Evolutionary conservation across 495 filamentous ascomycete species (phyloP), one percentile per base, ranked within the genome.

Genomic region (Hyphodiscus hymeniophilus): DNA sequence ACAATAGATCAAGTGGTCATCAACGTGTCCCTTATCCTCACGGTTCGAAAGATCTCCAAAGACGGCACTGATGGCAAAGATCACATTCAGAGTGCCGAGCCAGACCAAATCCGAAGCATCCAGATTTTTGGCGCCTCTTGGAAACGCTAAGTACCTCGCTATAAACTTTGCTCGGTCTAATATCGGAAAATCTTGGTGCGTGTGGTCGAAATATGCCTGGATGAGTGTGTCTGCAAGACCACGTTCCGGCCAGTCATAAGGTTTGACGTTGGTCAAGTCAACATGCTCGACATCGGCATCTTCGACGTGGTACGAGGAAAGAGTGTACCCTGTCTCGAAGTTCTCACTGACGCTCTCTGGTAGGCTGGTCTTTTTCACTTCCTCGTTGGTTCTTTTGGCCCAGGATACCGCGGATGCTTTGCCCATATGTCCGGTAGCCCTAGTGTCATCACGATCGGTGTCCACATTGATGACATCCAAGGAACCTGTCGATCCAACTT

Each of bases 391-490:
- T 17, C 63, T 68, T 45, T 76, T 74, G 3, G 81, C 63, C 81
- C 81, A 84, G 32, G 63, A 62, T 8, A 79, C 69, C 43, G 79
- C 76, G 0, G 79, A 83, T 38, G 71, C 76, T 47, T 75, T 78
- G 16, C 80, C 80, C 46, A 80, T 65, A 52, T 74, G 82, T 0
- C 79, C 75, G 12, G 70, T 76, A 3, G 65, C 61, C 50, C 65
- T 58, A 7, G 68, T 61, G 50, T 72, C 66, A 23, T 57, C 74
- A 21, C 68, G 68, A 53, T 79, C 80, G 12, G 75, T 56, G 39
- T 85, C 81, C 55, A 83, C 76, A 34, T 77, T 66, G n/a, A 82
- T 70, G 11, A 69, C 65, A 51, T 84, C 81, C 18, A 79, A 62
- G 11, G 76, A 77, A 21, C 75, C 76, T 3, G 74, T 70, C 1